A percentile compares a stretch with the other conserved stretches of the same genome.
Evolutionary conservation across 176 grass and related monocot genomes (phyloP).

Genomic region (Hsuehochloa calcarea): DNA sequence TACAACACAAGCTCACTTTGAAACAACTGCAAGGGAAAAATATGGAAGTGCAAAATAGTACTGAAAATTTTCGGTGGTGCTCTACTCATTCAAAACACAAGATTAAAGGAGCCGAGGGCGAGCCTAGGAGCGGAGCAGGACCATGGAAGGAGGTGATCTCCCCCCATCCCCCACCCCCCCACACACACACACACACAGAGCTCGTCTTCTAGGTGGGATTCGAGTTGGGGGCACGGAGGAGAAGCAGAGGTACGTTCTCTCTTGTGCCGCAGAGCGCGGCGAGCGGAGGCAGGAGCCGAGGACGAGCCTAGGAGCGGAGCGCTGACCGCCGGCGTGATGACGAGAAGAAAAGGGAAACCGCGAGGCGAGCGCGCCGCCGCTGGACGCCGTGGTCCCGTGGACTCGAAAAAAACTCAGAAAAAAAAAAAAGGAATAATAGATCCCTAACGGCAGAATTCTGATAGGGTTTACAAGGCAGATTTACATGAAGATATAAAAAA

Average conservation of each 20-base stretch:
- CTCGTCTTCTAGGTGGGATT: no score
- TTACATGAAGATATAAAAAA: no score
- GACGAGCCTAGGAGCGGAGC: neutral
- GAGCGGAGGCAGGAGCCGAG: neutral
- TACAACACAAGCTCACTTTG: neutral
- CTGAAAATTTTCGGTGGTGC: neutral
- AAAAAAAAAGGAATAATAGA: no score
- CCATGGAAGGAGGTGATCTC: no score
- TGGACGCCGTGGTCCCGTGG: neutral
- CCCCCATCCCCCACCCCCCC: no score
- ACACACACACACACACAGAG: no score
- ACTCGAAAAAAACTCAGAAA: no score
- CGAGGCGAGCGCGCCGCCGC: neutral
- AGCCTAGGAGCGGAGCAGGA: no score
- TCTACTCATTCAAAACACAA: neutral
- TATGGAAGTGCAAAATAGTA: neutral
- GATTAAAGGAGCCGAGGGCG: no score
- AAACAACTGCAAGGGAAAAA: neutral
- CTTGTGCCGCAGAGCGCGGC: neutral
- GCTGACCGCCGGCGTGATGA: neutral
- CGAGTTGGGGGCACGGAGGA: neutral
- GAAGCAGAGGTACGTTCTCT: conserved; percentile 11
- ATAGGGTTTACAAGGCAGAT: no score
- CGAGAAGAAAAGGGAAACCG: neutral
- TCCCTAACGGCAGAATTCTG: no score